A percentile compares a stretch with the other conserved stretches of the same genome.
Evolutionary conservation across 208 protist species (phyloP).

Genomic region (Porcisia hertigi): DNA sequence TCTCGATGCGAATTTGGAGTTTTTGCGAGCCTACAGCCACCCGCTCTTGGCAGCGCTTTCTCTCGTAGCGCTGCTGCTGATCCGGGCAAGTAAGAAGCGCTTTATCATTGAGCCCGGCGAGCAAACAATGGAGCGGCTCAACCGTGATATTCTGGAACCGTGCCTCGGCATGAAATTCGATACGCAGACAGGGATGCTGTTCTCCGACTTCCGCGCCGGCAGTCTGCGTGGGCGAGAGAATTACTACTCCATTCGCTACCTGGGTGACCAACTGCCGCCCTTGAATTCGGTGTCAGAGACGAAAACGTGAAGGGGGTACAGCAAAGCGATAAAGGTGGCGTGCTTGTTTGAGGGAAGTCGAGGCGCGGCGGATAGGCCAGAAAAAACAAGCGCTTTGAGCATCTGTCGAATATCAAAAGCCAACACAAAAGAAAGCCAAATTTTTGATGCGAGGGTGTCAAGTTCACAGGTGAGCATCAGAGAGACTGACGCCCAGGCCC

Average conservation of each 20-base stretch:
- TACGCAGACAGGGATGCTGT: constrained; percentile 66
- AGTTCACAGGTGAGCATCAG: not conserved
- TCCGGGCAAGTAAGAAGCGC: constrained; percentile 68
- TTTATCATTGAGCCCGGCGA: constrained; percentile 84
- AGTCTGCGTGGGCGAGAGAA: constrained; percentile 32
- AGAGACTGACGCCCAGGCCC: not conserved
- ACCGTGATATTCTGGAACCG: constrained; percentile 74
- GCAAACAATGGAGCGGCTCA: constrained; percentile 73
- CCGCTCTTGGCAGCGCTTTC: constrained; percentile 37
- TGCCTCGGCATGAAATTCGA: constrained; percentile 83
- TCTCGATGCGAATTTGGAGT: constrained; percentile 23
- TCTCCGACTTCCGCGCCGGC: constrained; percentile 49
- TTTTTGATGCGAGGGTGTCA: not conserved
- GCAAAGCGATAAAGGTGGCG: not conserved
- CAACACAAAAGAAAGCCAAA: not conserved
- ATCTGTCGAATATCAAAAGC: not conserved
- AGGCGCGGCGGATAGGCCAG: too few species aligned
- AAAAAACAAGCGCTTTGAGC: too few species aligned
- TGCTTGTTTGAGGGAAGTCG: too few species aligned
- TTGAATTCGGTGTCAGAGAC: not conserved
- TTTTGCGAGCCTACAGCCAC: constrained; percentile 28
- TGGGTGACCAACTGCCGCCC: constrained; percentile 8
- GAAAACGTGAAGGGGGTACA: not conserved
- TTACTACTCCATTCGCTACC: constrained; percentile 63
- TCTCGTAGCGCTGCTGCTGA: constrained; percentile 56